Evolutionary conservation across 768 basidiomycete species (phyloP).

Genomic region (Leucosporidium creatinivorum): DNA sequence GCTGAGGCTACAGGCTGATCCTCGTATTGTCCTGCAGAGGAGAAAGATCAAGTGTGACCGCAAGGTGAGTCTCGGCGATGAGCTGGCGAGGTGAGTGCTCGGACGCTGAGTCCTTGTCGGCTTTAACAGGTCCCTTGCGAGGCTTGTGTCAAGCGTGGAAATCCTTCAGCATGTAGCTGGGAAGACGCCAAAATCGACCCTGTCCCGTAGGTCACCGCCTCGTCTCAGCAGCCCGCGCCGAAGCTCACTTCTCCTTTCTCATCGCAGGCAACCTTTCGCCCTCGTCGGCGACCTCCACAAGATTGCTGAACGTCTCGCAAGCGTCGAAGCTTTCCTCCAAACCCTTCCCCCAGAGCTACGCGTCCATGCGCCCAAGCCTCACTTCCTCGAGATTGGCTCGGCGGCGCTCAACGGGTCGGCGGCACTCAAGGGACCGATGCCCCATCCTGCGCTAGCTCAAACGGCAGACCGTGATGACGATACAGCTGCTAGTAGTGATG

Average conservation of each 20-base stretch:
- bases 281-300: conserved; percentile 21
- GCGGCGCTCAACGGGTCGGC: no score
- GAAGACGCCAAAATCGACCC: conserved; percentile 34
- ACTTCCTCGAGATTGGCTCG: neutral
- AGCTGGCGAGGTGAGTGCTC: no score
- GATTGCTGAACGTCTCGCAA: conserved; percentile 1
- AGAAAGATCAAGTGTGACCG: neutral
- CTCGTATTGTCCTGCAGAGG: no score
- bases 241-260: neutral
- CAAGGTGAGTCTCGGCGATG: no score
- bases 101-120: neutral
- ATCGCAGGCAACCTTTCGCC: conserved; percentile 23
- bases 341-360: conserved; percentile 17
- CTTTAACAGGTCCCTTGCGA: conserved; percentile 14
- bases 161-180: conserved; percentile 21
- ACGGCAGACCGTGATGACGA: no score
- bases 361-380: neutral
- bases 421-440: no score
- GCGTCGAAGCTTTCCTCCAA: conserved; percentile 27
- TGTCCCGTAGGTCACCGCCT: neutral
- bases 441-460: no score
- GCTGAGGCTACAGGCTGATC: no score
- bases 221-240: neutral
- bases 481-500: no score
- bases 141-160: conserved; percentile 20